Conservation (phyloP, 2,329 filamentous ascomycete species). For the Thielaviopsis populi region DNA sequence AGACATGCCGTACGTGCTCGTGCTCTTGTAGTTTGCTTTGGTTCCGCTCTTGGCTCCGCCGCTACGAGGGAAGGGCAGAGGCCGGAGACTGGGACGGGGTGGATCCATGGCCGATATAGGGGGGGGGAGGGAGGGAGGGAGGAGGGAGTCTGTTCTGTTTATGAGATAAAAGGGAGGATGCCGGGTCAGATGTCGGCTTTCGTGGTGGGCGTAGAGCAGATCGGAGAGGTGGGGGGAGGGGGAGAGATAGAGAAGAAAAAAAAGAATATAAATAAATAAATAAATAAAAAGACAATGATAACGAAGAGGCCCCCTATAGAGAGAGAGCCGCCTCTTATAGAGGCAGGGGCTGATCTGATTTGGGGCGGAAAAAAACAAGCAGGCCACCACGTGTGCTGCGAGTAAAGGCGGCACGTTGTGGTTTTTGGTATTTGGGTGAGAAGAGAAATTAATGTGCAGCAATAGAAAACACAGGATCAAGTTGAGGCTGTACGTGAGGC, state of each 20-base stretch:
- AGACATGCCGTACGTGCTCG: not conserved
- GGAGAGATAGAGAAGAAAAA: not conserved
- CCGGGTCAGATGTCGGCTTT: no score
- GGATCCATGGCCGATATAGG: not conserved
- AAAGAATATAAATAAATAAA: no score
- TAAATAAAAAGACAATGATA: not conserved
- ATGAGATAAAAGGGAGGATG: not conserved
- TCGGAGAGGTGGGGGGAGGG: not conserved
- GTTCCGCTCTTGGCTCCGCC: not conserved
- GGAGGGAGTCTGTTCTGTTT: not conserved
- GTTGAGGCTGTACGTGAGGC: not conserved
- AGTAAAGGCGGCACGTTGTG: not conserved
- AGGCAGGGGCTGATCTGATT: no score
- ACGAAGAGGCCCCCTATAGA: not conserved
- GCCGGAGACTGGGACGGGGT: not conserved
- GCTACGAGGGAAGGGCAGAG: not conserved
- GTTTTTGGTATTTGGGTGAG: not conserved
- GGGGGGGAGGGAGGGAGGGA: not conserved
- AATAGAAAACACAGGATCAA: not conserved
- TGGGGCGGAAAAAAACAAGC: no score
- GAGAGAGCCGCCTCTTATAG: no score
- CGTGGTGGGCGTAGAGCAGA: no score
- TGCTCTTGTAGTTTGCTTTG: constrained; percentile 1
- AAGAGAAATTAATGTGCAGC: not conserved
- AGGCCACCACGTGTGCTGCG: no score